Conservation (phyloP, 2,329 filamentous ascomycete species). For the Colletotrichum noveboracense region DNA sequence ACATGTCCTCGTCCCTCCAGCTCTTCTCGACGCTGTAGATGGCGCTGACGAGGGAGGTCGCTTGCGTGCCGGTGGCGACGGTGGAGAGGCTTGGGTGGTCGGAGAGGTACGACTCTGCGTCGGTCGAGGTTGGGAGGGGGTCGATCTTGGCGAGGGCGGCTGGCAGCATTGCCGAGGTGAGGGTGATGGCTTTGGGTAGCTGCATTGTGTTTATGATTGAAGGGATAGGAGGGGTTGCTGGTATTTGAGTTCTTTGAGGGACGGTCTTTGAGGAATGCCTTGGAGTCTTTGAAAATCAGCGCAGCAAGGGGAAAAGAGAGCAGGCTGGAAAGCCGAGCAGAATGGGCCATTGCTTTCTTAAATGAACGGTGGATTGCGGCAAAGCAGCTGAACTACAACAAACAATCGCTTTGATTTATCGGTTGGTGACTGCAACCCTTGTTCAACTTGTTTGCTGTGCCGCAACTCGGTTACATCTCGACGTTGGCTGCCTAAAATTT, state of each 20-base stretch:
- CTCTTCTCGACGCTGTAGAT: slow-evolving; percentile 15
- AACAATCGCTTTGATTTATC: not conserved
- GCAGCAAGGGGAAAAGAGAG: not conserved
- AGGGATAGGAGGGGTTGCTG: not conserved
- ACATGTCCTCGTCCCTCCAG: slow-evolving; percentile 5
- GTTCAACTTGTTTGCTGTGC: not conserved
- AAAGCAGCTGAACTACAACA: not conserved
- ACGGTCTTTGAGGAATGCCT: not conserved
- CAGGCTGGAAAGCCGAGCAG: not conserved
- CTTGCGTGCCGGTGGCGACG: not conserved
- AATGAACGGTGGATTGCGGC: not conserved
- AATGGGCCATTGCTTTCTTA: not conserved
- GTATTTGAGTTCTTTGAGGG: not conserved
- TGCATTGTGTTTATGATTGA: not conserved
- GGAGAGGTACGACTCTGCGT: not conserved
- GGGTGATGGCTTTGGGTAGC: not conserved
- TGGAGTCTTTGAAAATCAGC: not conserved
- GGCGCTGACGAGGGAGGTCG: slow-evolving; percentile 8
- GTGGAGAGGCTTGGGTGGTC: not conserved
- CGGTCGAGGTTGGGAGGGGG: not conserved
- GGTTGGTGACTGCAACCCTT: not conserved
- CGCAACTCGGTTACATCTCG: not conserved
- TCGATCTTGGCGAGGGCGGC: not conserved
- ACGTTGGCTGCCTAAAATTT: not conserved
- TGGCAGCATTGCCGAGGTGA: not conserved